Evolutionary conservation across 805 yeast species (phyloP).

Genomic region (Maudiozyma saulgeensis): DNA sequence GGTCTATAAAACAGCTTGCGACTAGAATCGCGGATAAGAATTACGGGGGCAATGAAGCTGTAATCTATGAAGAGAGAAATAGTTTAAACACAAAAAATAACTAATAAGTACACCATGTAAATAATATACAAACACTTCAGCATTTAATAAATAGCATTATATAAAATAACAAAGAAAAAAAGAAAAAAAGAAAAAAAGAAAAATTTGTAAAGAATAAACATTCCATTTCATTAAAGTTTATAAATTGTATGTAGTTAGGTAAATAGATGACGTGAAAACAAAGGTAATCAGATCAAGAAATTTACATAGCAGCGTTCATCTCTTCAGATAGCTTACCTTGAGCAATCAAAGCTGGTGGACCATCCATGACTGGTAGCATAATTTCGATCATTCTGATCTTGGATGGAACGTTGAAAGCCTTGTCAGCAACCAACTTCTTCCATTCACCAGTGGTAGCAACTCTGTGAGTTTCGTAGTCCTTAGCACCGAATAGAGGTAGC

Average conservation of each 20-base stretch:
- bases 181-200: no score
- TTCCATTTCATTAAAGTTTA: constrained; percentile 1
- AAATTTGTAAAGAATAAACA: not conserved
- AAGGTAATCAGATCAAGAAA: not conserved
- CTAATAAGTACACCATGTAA: not conserved
- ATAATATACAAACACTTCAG: not conserved
- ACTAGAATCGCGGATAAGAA: not conserved
- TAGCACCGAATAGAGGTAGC: constrained; percentile 1
- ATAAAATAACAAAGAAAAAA: not conserved
- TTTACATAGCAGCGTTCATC: constrained; percentile 31
- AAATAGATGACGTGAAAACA: constrained; percentile 18
- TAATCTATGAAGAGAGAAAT: not conserved
- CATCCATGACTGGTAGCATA: constrained; percentile 60
- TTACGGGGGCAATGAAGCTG: not conserved
- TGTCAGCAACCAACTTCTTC: constrained; percentile 38
- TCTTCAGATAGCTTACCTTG: constrained; percentile 55
- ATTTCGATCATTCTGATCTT: constrained; percentile 50
- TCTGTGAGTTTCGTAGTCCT: constrained; percentile 17
- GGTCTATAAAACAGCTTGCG: constrained; percentile 11
- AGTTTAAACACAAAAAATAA: not conserved
- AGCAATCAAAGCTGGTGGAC: constrained; percentile 51
- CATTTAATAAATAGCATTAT: not conserved
- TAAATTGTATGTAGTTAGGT: not conserved
- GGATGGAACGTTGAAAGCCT: constrained; percentile 33
- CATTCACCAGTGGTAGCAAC: constrained; percentile 49